Evolutionary conservation across 2,329 filamentous ascomycete genomes (phyloP).

Genomic region (Amauroascus niger): DNA sequence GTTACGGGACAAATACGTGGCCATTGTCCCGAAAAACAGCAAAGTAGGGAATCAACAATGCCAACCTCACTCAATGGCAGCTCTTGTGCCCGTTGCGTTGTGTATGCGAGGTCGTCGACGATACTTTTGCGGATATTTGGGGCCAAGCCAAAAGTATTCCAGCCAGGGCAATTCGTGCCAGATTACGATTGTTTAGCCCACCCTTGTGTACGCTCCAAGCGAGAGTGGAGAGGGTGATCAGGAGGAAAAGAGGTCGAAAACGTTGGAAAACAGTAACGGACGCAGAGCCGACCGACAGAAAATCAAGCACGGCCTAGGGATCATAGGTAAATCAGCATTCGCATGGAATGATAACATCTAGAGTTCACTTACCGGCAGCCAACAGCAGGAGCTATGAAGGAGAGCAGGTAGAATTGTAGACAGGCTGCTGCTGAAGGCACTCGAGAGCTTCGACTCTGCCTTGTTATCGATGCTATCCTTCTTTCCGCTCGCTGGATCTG

Average conservation of each 20-base stretch:
- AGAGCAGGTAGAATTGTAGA: slow-evolving; percentile 14
- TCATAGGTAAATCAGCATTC: not conserved
- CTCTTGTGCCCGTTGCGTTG: slow-evolving; percentile 10
- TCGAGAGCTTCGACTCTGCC: not conserved
- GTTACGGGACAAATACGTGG: not conserved
- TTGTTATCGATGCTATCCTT: not conserved
- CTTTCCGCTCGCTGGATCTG: not conserved
- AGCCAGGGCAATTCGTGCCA: slow-evolving; percentile 13
- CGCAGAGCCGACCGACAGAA: slow-evolving; percentile 16
- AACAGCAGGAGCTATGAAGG: slow-evolving; percentile 17
- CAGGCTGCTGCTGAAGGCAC: slow-evolving; percentile 6
- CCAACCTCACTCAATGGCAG: slow-evolving; percentile 9
- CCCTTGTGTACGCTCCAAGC: slow-evolving; percentile 12
- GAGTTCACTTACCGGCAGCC: slow-evolving; percentile 14
- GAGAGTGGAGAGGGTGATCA: slow-evolving; percentile 14
- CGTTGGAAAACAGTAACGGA: slow-evolving; percentile 12
- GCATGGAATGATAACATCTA: not conserved
- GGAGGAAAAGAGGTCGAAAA: slow-evolving; percentile 15
- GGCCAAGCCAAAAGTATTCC: slow-evolving; percentile 14
- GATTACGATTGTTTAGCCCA: slow-evolving; percentile 13
- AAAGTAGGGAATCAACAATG: not conserved
- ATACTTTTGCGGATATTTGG: slow-evolving; percentile 1
- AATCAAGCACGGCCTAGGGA: slow-evolving; percentile 14
- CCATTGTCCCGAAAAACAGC: not conserved
- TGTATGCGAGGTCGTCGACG: not conserved